Base-by-base conservation (phyloP, 2,329 filamentous ascomycete species). In the Ceratocystis ficicola region DNA sequence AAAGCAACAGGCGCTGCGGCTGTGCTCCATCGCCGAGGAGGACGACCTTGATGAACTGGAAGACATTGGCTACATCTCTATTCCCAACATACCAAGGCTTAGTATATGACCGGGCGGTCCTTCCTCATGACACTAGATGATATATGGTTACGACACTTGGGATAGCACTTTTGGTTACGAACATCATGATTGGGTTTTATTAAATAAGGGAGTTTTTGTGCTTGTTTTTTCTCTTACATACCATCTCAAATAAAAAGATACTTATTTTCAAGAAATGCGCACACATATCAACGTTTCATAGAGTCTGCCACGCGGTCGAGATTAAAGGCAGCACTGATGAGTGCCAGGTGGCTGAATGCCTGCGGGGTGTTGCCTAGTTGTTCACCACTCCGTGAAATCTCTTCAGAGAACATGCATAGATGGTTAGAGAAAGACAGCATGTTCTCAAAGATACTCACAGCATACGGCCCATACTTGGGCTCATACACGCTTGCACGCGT, bases 301-400 rank as follows among this genome's bases (percentile, higher is more conserved):
- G 41, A n/a, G 41, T 65, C 60, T 3, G 63, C 60, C 10, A 76
- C 80, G 12, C 83, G 81, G 71, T 87, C 84, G 64, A 91, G 74
- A 74, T 90, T 91, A 73, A 91, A 90, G 1, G 87, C 88, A 1
- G 88, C 88, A 72, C 86, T 89, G 71, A 91, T 84, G 71, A 90
- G 80, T 1, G 87, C 86, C 68, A 92, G 75, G 72, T 92, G 87
- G 70, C 85, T 89, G 70, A 91, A 91, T 0, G 88, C 88, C 75
- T 90, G 88, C 0, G 88, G 88, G 17, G 87, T 90, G 72, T 91
- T 91, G 1, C 88, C 88, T 67, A 91, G 78, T 75, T 91, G 88
- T 74, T 91, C 87, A 10, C 88, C 88, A 63, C 82, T 85, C 64
- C 86, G 79, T 4, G 87, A 82, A 70, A 91, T 90, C 76, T 91